Conservation (phyloP, 2,329 filamentous ascomycete species). For the Dendrostoma leiphaemia region DNA sequence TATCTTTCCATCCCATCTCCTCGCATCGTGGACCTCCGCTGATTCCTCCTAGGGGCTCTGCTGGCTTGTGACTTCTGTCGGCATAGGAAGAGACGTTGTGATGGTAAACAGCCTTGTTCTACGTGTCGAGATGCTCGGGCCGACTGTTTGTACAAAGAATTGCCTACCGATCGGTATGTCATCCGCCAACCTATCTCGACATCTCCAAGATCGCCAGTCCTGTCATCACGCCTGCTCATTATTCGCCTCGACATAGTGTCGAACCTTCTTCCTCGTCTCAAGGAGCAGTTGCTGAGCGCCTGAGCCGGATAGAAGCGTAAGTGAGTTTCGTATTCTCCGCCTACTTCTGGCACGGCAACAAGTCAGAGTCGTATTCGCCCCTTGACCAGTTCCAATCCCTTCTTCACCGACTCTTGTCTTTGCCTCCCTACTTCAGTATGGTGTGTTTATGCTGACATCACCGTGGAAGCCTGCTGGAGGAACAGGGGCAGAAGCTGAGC, state of each 20-base stretch:
- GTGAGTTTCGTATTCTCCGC: not conserved
- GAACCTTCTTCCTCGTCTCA: slow-evolving; percentile 30
- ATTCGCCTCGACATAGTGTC: slow-evolving; percentile 23
- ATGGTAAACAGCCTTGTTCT: slow-evolving; percentile 36
- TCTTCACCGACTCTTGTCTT: slow-evolving; percentile 13
- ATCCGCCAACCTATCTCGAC: not conserved
- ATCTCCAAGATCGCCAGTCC: not conserved
- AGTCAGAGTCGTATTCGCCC: slow-evolving; percentile 20
- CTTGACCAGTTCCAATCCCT: not conserved
- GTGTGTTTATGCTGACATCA: slow-evolving; percentile 9
- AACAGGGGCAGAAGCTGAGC: slow-evolving; percentile 23
- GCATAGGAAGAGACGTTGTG: slow-evolving; percentile 37
- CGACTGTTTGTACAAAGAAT: slow-evolving; percentile 38
- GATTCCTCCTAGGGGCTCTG: slow-evolving; percentile 31
- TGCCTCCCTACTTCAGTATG: slow-evolving; percentile 25
- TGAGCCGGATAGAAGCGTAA: slow-evolving; percentile 35
- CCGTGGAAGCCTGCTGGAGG: slow-evolving; percentile 21
- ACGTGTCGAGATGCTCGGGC: slow-evolving; percentile 37
- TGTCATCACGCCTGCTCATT: not conserved
- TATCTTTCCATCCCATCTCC: slow-evolving; percentile 2
- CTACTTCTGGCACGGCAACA: slow-evolving; percentile 23
- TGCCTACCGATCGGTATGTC: slow-evolving; percentile 28
- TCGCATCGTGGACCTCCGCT: slow-evolving; percentile 9
- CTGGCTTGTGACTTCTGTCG: slow-evolving; percentile 40
- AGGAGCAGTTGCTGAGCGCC: slow-evolving; percentile 34